These are phyloP conservation scores for Lunularia cruciata DNA, from an alignment of 225 moss, liverwort and hornwort species.

Conservation along the genomic window DNA sequence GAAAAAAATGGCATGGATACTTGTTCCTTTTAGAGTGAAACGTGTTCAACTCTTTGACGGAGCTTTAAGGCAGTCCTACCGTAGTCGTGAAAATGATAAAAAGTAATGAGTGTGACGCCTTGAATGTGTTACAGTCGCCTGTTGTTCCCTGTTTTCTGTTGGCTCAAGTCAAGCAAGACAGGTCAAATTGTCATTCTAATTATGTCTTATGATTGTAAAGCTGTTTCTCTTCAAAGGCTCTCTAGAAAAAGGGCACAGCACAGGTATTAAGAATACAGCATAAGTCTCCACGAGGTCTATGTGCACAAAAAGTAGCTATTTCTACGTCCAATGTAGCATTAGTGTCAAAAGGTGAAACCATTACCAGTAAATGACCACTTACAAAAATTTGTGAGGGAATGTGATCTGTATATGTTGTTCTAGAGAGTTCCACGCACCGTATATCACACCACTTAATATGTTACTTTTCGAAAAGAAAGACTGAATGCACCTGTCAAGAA, in stretches of 20 bases:
- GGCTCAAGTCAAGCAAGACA: constrained; percentile 3
- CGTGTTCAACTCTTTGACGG: neutral
- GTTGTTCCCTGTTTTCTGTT: too few species aligned
- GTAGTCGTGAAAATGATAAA: neutral
- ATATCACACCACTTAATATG: neutral
- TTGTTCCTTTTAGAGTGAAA: neutral
- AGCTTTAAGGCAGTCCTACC: neutral
- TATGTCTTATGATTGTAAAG: constrained; percentile 3
- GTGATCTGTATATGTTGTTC: neutral
- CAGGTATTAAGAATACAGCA: neutral
- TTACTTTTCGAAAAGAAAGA: neutral
- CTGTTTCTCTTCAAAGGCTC: constrained; percentile 1
- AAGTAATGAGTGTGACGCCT: neutral
- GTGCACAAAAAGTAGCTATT: neutral
- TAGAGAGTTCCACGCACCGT: neutral
- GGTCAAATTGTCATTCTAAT: constrained; percentile 4
- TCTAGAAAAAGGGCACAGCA: neutral
- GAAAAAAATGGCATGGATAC: neutral
- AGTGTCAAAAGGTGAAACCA: too few species aligned
- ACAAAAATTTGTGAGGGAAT: too few species aligned
- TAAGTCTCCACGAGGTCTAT: constrained; percentile 1
- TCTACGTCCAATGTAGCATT: too few species aligned
- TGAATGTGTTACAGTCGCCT: neutral
- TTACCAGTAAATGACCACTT: too few species aligned
- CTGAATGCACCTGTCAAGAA: neutral